These are phyloP conservation scores for Miscanthus lutarioriparius DNA, from an alignment of 176 grass and related monocot species.

Conservation along the genomic window DNA sequence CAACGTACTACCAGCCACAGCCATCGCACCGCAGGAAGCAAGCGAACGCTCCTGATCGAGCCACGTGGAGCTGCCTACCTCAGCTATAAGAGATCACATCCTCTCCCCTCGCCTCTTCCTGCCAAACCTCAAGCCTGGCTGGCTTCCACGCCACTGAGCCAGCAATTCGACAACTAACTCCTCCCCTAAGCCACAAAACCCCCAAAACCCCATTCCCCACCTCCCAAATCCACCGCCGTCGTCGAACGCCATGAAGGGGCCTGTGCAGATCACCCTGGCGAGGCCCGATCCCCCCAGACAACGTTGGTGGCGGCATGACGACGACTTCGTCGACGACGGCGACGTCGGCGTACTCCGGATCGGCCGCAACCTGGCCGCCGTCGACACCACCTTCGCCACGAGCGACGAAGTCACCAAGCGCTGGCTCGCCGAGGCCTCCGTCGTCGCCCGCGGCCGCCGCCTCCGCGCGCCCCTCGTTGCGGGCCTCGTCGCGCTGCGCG, in stretches of 20 bases:
- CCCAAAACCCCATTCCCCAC: no score
- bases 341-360: slow-evolving; percentile 21
- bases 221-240: neutral
- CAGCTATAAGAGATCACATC: neutral
- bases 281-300: neutral
- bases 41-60: neutral
- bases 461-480: slow-evolving; percentile 22
- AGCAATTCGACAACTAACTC: neutral
- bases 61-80: neutral
- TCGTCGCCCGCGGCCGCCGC: neutral
- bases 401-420: slow-evolving; percentile 1
- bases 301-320: neutral
- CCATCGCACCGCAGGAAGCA: neutral
- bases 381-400: slow-evolving; percentile 27
- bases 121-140: neutral
- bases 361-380: neutral
- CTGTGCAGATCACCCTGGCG: slow-evolving; percentile 25
- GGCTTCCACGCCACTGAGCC: neutral
- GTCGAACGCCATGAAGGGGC: slow-evolving; percentile 15
- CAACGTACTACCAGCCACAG: neutral
- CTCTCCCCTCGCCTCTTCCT: neutral
- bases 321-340: neutral
- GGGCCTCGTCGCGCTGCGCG: slow-evolving; percentile 32
- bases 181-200: neutral
- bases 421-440: slow-evolving; percentile 1